Conservation (phyloP, 2,329 filamentous ascomycete genomes). For the Metarhizium brunneum region DNA sequence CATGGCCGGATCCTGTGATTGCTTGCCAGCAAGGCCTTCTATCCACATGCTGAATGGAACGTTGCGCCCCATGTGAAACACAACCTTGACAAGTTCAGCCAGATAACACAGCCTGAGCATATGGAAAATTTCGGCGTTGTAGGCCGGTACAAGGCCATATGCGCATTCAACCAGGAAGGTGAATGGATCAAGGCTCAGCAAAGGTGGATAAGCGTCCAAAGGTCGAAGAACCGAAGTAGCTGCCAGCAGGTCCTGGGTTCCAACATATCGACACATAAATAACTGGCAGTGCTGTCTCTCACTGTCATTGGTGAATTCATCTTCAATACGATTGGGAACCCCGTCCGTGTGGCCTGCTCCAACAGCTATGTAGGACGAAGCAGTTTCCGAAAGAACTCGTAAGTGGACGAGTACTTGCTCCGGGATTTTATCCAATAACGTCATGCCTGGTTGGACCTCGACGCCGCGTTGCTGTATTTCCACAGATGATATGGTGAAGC, state of each 20-base stretch:
- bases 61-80: conserved; percentile 49
- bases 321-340: conserved; percentile 47
- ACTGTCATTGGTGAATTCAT: conserved; percentile 59
- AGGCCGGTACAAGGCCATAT: conserved; percentile 57
- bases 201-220: conserved; percentile 40
- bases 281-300: conserved; percentile 67
- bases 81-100: conserved; percentile 80
- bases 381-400: conserved; percentile 80
- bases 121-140: conserved; percentile 67
- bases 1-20: conserved; percentile 36
- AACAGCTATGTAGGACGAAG: conserved; percentile 72
- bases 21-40: conserved; percentile 31
- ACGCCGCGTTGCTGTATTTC: conserved; percentile 89
- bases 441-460: conserved; percentile 62
- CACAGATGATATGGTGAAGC: conserved; percentile 75
- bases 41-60: conserved; percentile 42
- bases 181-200: conserved; percentile 65
- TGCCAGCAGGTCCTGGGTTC: conserved; percentile 25
- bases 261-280: conserved; percentile 53
- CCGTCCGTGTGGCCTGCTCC: conserved; percentile 56
- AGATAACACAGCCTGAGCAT: conserved; percentile 80
- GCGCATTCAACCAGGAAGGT: conserved; percentile 74
- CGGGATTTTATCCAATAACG: conserved; percentile 73
- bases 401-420: conserved; percentile 79
- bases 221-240: conserved; percentile 16